Evolutionary conservation across 2,329 filamentous ascomycete genomes (phyloP).

Genomic region (Nothomitra cinnamomea): DNA sequence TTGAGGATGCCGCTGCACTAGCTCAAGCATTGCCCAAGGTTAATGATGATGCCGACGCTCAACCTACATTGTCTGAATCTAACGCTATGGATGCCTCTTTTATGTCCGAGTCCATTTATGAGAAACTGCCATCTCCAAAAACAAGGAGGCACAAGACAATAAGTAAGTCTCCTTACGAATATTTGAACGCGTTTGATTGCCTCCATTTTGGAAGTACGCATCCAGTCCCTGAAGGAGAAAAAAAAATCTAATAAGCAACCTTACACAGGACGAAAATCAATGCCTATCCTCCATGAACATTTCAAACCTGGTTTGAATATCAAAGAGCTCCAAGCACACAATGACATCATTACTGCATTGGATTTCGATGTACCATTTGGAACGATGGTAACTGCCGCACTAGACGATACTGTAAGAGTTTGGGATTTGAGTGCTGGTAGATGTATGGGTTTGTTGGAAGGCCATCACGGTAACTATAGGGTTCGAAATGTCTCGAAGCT

Average conservation of each 20-base stretch:
- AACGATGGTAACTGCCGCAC: conserved; percentile 75
- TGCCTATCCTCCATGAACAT: conserved; percentile 91
- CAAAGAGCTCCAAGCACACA: conserved; percentile 74
- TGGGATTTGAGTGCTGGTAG: conserved; percentile 92
- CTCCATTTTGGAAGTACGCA: too few species aligned
- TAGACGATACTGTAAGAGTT: conserved; percentile 87
- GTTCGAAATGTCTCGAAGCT: neutral
- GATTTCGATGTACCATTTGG: conserved; percentile 98
- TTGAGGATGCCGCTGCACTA: conserved; percentile 31
- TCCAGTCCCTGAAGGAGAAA: too few species aligned
- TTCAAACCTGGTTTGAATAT: conserved; percentile 81
- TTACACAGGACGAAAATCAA: conserved; percentile 54
- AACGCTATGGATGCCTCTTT: conserved; percentile 43
- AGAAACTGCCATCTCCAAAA: conserved; percentile 60
- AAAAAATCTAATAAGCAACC: conserved; percentile 25
- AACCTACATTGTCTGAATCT: conserved; percentile 22
- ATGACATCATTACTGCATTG: conserved; percentile 71
- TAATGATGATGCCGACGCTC: conserved; percentile 3
- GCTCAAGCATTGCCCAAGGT: conserved; percentile 17
- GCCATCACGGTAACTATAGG: conserved; percentile 42
- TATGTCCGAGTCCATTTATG: conserved; percentile 97
- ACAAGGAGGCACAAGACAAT: conserved; percentile 30
- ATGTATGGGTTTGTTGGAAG: conserved; percentile 81
- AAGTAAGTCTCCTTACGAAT: conserved; percentile 16
- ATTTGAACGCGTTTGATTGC: too few species aligned